These are phyloP conservation scores for Hibiscus trionum DNA, from an alignment of 345 rosid genomes.

Conservation along the genomic window DNA sequence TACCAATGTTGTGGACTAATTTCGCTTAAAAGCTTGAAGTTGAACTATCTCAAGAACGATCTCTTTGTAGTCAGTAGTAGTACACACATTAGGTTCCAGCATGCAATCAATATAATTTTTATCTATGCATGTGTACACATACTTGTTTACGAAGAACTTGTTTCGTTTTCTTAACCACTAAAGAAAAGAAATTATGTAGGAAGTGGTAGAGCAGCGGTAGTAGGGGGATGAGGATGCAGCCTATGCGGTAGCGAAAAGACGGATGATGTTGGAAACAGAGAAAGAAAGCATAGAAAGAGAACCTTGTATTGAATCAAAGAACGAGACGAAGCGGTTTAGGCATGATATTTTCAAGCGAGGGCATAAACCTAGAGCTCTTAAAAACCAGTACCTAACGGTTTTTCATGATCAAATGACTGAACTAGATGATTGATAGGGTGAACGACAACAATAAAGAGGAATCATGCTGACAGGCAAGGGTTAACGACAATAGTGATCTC, in stretches of 20 bases:
- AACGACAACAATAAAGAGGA: no score
- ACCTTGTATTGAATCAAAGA: constrained; percentile 46
- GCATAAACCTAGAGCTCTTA: constrained; percentile 46
- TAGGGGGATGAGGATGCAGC: not conserved
- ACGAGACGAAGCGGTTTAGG: constrained; percentile 57
- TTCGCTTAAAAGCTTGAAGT: not conserved
- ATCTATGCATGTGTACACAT: no score
- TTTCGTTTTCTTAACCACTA: no score
- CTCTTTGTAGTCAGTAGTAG: not conserved
- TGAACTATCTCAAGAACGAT: not conserved
- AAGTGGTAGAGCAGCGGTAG: no score
- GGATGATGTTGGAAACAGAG: constrained; percentile 24
- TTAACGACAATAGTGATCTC: no score
- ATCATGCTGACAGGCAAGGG: no score
- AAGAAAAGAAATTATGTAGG: no score
- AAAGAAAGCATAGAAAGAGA: constrained; percentile 44
- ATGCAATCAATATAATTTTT: not conserved
- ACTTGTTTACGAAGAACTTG: no score
- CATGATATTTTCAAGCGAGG: constrained; percentile 66
- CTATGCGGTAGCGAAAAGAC: no score
- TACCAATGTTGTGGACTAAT: not conserved
- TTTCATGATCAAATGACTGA: not conserved
- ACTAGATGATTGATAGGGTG: not conserved
- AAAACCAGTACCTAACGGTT: constrained; percentile 23
- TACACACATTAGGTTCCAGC: not conserved